Evolutionary conservation across 371 early-diverging fungal species (phyloP), one percentile per base, ranked within the genome.

Genomic region (Smittium culicis): DNA sequence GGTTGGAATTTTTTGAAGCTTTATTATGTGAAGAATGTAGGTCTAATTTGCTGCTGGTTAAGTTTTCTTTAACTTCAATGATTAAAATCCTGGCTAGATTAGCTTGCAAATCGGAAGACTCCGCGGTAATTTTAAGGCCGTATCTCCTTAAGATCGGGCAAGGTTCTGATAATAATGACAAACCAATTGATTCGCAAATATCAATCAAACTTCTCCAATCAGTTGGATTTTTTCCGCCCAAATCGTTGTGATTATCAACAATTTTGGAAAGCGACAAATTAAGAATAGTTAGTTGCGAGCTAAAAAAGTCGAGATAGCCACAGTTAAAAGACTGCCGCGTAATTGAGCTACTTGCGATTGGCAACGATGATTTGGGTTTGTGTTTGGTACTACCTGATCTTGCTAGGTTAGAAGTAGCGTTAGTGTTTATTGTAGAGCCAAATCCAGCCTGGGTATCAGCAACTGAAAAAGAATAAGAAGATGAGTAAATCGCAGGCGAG

Each of bases 181-280:
- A 58, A 8, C 67, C 72, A 31, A 74, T 72, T 5, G 77, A 74
- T 33, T 77, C 77, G 11, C 78, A 56, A 1, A 69, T 70, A 32
- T 75, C 64, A 0, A 77, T 31, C 16, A 77, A 72, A 34, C 56
- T 62, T 54, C 62, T 66, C 77, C 77, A 77, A 27, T 72, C 75
- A 3, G 61, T 66, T 27, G 72, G 34, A 17, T 54, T 67, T 11
- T 64, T 65, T 1, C 68, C 67, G 31, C 73, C 76, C 2, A 76
- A 55, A 11, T 57, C 57, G 5, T 57, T 11, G 25, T 27, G 14
- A 20, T 20, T 57, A 20, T 14, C 16, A 25, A 25, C 3, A 57
- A n/a, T 57, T 57, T 57, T 27, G 11, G 57, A 3, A 20, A n/a
- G 57, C 3, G 57, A 16, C 25, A 25, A 27, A 25, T 57, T 57